Evolutionary conservation across 2,329 filamentous ascomycete genomes (phyloP).

Genomic region (Ceratocystis destructans): DNA sequence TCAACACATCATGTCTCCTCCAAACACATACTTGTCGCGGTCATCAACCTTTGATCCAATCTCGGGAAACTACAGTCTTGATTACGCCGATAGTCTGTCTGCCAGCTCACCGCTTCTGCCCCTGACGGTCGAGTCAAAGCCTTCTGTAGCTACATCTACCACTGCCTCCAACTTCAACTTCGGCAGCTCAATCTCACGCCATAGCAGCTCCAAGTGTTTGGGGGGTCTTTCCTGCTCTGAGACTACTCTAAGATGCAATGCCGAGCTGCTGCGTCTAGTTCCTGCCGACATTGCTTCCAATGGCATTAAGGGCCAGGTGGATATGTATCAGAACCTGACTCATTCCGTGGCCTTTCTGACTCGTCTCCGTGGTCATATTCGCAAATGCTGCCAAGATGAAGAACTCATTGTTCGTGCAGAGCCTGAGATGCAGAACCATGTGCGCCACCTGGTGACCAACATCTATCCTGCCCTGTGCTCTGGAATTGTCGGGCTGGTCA

Average conservation of each 20-base stretch:
- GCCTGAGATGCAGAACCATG: background rate
- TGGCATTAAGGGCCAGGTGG: background rate
- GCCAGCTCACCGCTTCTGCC: background rate
- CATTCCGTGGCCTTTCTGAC: background rate
- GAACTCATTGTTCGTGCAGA: background rate
- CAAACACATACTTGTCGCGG: background rate
- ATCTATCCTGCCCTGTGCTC: background rate
- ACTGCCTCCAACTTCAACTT: background rate
- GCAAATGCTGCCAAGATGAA: slow-evolving; percentile 3
- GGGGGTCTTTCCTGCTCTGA: background rate
- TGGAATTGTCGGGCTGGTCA: background rate
- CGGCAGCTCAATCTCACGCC: background rate
- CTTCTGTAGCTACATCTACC: background rate
- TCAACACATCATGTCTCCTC: background rate
- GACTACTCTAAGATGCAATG: background rate
- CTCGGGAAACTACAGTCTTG: background rate
- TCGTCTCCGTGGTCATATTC: background rate
- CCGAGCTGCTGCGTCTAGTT: background rate
- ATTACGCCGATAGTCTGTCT: background rate
- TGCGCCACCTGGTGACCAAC: background rate
- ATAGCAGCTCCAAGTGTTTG: background rate
- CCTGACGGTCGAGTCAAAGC: background rate
- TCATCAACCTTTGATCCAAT: background rate
- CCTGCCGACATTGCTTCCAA: background rate
- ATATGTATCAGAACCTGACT: background rate